Evolutionary conservation across 768 basidiomycete genomes (phyloP), one percentile per base, ranked within the genome.

Genomic region (Lepiota brunneoincarnata): DNA sequence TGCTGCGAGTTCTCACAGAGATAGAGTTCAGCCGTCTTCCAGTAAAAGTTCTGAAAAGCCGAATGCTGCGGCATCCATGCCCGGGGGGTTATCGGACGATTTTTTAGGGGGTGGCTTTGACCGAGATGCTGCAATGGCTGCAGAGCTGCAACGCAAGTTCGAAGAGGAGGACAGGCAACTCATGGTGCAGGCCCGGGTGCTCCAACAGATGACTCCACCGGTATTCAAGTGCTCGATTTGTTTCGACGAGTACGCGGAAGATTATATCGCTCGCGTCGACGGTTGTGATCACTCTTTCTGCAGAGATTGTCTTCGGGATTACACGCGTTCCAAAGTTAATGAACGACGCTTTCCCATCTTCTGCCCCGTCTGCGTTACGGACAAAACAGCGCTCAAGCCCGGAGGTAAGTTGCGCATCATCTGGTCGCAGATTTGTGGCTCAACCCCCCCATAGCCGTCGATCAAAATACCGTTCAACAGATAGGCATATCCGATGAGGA

Each of bases 171-270:
- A 54, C 6, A 24, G 38, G 11, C 45, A 47, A 18, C 39, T 54
- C 26, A 15, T 20, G 5, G 18, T 24, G 6, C 45, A 54, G 31
- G 35, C 17, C n/a, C 18, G 36, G 14, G 41, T 48, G 53, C 53
- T 54, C 28, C 24, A 47, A n/a, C 24, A 10, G 15, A 47, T 38
- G 36, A 26, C 3, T 15, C 48, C 45, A 14, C 9, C 5, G 15
- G 15, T 24, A 17, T 83, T 82, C 49, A 56, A 68, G 28, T 82
- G 81, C 54, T 62, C 62, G 1, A 71, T 82, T 43, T 82, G 80
- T 61, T 58, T 80, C 47, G 81, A 83, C 3, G 63, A 69, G 1
- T 58, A 68, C 36, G 65, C 76, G 0, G 68, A 71, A 41, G 81
- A 81, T 44, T 55, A 63, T 37, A 64, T 78, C 21, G 74, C 75